These are phyloP conservation scores for Saccharum spontaneum DNA, from an alignment of 176 grass and related monocot genomes.

Conservation along the genomic window DNA sequence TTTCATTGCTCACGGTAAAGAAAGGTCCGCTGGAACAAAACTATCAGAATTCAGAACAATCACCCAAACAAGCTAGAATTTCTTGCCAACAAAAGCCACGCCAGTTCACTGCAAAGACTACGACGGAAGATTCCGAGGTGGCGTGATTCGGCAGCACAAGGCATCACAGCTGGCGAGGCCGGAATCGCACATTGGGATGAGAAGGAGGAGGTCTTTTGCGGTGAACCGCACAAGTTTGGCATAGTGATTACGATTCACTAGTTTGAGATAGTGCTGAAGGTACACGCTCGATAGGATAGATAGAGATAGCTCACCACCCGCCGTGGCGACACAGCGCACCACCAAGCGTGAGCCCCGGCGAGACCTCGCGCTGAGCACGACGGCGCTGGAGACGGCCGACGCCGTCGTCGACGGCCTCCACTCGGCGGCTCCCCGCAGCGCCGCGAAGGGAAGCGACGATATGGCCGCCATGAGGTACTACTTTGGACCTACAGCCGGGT, in stretches of 20 bases:
- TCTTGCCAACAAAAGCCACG: neutral
- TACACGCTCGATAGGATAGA: neutral
- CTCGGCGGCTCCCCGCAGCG: slow-evolving; percentile 52
- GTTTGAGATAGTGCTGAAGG: neutral
- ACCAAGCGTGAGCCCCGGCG: slow-evolving; percentile 52
- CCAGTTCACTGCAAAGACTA: neutral
- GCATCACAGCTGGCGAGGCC: neutral
- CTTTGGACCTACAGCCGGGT: neutral
- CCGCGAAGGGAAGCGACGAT: slow-evolving; percentile 64
- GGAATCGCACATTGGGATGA: slow-evolving; percentile 19
- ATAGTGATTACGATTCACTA: neutral
- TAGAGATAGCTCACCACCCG: slow-evolving; percentile 56
- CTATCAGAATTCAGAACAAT: neutral
- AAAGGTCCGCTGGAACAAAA: neutral
- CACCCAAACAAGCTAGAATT: neutral
- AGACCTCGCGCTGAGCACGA: slow-evolving; percentile 42
- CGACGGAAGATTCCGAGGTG: neutral
- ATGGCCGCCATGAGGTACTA: slow-evolving; percentile 59
- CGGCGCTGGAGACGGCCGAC: slow-evolving; percentile 27
- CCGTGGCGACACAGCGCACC: slow-evolving; percentile 69
- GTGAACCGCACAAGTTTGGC: neutral
- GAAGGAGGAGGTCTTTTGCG: neutral
- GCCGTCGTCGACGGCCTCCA: slow-evolving; percentile 43
- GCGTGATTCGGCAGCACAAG: neutral
- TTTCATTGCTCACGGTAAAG: neutral